Base-by-base conservation (phyloP, 305 asterid genomes). In the Fraxinus paxiana region DNA sequence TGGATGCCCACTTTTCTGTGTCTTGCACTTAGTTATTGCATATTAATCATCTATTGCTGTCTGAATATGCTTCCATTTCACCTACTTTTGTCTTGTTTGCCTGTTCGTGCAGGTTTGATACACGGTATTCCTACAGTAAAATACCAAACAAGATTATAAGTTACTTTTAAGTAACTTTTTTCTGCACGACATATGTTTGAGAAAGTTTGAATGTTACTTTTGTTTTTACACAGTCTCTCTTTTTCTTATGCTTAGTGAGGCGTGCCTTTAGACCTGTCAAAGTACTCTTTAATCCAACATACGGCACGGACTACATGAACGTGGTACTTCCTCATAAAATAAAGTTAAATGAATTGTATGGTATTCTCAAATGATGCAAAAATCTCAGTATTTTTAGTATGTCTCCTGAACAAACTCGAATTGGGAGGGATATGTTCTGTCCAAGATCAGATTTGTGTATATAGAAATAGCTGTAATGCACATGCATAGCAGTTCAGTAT, bases 391-490 rank as follows among this genome's bases (percentile, higher is more conserved):
- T 51, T 30, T 63, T 31, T 80, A 87, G 74, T 38, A 83, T 76
- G 35, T 83, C 73, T 24, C 65, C 70, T 80, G 76, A 86, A 83
- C 84, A 81, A 82, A 67, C 82, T 82, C 82, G 84, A 82, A 81
- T 87, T 77, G 37, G 84, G 77, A 79, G 84, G 83, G 89, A 86
- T 86, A 74, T 84, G 89, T 84, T 85, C 35, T 84, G 82, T 59
- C 65, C 33, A 80, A 63, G 76, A 85, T 85, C 87, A 82, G 79
- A 79, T 86, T 86, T 86, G 85, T 82, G 78, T 71, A 13, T 76
- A 67, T 59, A 38, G 56, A 54, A 71, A 77, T 79, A 79, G 17
- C 41, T 56, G 12, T 26, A 3, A 43, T 34, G 79, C 84, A 88
- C 84, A 88, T 84, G 83, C 80, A 67, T 10, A 70, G 63, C 82